A percentile compares a stretch with the other conserved stretches of the same genome.
These are phyloP conservation scores for Eimeria falciformis DNA, from an alignment of 169 alveolate species.

Conservation along the genomic window DNA sequence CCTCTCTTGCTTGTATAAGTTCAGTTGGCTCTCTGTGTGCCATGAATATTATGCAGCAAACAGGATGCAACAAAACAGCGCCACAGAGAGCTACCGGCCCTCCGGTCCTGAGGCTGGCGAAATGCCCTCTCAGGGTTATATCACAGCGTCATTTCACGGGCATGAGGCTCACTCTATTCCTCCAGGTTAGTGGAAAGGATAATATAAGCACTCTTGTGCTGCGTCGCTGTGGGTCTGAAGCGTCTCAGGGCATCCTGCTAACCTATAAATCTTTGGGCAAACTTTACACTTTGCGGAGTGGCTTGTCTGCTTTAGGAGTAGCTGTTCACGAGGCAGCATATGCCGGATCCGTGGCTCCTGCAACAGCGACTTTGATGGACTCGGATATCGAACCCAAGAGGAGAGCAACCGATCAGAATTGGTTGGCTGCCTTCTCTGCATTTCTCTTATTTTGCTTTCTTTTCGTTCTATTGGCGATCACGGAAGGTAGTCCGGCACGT, in stretches of 20 bases:
- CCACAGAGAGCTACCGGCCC: not conserved
- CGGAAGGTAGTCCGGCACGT: conserved; percentile 76
- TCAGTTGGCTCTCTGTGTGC: not conserved
- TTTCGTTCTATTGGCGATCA: conserved; percentile 56
- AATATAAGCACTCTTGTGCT: not conserved
- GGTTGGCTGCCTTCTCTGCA: conserved; percentile 33
- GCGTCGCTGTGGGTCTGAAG: not conserved
- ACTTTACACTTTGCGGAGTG: not conserved
- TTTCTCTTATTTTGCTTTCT: conserved; percentile 11
- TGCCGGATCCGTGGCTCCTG: not conserved
- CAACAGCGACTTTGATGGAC: not conserved
- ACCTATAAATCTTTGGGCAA: not conserved
- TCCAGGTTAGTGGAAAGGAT: conserved; percentile 32
- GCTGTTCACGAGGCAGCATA: conserved; percentile 8
- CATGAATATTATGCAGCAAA: not conserved
- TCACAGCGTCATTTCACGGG: not conserved
- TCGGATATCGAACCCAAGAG: conserved; percentile 35
- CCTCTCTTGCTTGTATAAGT: not conserved
- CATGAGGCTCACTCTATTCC: conserved; percentile 3
- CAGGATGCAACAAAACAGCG: conserved; percentile 24
- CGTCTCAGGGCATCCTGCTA: not conserved
- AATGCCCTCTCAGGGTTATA: conserved; percentile 34
- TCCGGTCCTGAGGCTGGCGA: not conserved
- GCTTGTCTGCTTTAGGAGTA: not conserved
- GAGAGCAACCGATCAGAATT: conserved; percentile 51